These are phyloP conservation scores for Kandelia obovata DNA, from an alignment of 345 rosid species.

Conservation along the genomic window DNA sequence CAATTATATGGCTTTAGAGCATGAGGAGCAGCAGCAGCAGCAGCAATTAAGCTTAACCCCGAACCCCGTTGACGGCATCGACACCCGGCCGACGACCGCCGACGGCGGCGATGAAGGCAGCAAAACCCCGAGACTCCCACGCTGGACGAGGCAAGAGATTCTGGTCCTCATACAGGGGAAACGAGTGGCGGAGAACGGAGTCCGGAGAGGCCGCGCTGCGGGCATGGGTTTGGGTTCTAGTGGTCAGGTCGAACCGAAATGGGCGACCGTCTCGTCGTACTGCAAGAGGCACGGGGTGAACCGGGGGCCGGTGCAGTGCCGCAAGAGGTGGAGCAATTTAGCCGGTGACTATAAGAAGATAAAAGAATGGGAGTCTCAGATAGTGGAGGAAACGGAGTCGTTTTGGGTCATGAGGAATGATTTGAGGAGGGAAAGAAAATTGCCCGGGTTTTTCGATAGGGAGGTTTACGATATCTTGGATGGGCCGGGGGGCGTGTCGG, in stretches of 20 bases:
- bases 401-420: slow-evolving; percentile 97
- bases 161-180: slow-evolving; percentile 92
- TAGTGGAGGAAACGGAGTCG: slow-evolving; percentile 69
- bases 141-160: slow-evolving; percentile 97
- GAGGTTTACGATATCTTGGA: slow-evolving; percentile 89
- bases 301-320: slow-evolving; percentile 97
- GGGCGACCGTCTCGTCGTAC: slow-evolving; percentile 92
- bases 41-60: slow-evolving; percentile 15
- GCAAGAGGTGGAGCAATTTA: slow-evolving; percentile 94
- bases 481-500: slow-evolving; percentile 31
- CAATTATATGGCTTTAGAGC: slow-evolving; percentile 18
- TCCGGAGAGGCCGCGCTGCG: slow-evolving; percentile 65
- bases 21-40: slow-evolving; percentile 3
- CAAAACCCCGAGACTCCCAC: slow-evolving; percentile 80
- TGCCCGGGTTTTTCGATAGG: slow-evolving; percentile 92
- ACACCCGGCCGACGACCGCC: slow-evolving; percentile 24
- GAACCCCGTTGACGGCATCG: slow-evolving; percentile 31
- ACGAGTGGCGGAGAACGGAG: slow-evolving; percentile 82
- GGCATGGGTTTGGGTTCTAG: slow-evolving; percentile 57
- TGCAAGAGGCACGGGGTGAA: slow-evolving; percentile 85
- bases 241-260: slow-evolving; percentile 78
- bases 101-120: slow-evolving; percentile 59
- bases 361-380: slow-evolving; percentile 80
- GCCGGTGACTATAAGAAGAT: slow-evolving; percentile 99
- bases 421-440: slow-evolving; percentile 67